Evolutionary conservation across 2,329 filamentous ascomycete genomes (phyloP).

Genomic region (Capronia epimyces): DNA sequence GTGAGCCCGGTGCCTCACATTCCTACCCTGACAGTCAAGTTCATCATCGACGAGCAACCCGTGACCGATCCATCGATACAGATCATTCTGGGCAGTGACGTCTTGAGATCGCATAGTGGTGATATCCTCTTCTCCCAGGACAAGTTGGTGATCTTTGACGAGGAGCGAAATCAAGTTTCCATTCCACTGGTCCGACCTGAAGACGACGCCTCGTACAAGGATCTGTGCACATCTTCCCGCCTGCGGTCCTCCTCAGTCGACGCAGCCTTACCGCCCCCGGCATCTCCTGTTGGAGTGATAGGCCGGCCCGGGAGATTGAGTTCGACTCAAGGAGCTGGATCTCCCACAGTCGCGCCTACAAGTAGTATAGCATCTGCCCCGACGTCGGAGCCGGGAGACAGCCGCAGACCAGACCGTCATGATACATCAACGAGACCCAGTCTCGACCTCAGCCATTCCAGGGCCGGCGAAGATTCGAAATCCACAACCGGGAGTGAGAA

Average conservation of each 20-base stretch:
- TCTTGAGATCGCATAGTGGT: conserved; percentile 76
- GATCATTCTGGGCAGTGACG: conserved; percentile 85
- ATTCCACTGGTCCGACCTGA: conserved; percentile 91
- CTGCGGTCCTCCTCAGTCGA: conserved; percentile 18
- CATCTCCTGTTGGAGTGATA: conserved; percentile 33
- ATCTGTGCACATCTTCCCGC: conserved; percentile 57
- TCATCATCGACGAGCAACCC: conserved; percentile 60
- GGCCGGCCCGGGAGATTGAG: conserved; percentile 29
- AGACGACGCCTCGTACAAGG: conserved; percentile 73
- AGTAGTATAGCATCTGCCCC: conserved; percentile 11
- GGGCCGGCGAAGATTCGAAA: conserved; percentile 28
- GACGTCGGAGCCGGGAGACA: conserved; percentile 12
- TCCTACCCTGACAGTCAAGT: conserved; percentile 72
- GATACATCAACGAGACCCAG: conserved; percentile 20
- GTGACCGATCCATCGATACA: conserved; percentile 59
- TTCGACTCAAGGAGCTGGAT: conserved; percentile 26
- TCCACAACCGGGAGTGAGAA: conserved; percentile 32
- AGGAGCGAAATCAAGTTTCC: conserved; percentile 78
- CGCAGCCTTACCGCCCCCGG: conserved; percentile 22
- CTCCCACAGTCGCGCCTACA: conserved; percentile 26
- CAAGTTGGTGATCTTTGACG: conserved; percentile 77
- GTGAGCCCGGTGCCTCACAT: conserved; percentile 70
- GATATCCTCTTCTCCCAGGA: conserved; percentile 92
- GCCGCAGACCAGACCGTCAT: conserved; percentile 11
- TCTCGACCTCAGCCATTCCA: conserved; percentile 15